Evolutionary conservation across 2,329 filamentous ascomycete species (phyloP), one percentile per base, ranked within the genome.

Genomic region (Mariannaea sp.): DNA sequence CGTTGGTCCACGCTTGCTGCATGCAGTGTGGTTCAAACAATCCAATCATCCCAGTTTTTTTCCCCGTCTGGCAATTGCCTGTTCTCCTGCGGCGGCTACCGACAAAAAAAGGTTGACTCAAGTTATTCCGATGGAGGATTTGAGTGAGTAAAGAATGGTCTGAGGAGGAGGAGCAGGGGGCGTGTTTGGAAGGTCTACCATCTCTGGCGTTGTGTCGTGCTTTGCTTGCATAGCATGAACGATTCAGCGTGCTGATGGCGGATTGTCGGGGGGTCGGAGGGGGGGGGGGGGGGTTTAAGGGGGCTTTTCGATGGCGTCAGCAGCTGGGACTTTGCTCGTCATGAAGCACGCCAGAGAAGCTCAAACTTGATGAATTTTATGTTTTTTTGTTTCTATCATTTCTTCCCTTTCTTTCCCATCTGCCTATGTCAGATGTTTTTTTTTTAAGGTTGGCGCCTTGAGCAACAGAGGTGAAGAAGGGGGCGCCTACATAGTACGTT

Each of bases 241-340:
- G 46, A 42, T 49, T 40, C 24, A 48, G 17, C 35, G 38, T 32
- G 17, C 45, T 33, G 49, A 63, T 64, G 61, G 61, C 46, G 59
- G 41, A 61, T 64, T 59, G 49, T 40, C n/a, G 42, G 42, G 24
- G 36, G 44, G 44, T 35, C 44, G 29, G 27, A 5, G 5, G 22
- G 5, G 22, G 33, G 26, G 24, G n/a, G 8, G 16, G n/a, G 24
- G n/a, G 13, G 33, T 38, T 29, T 12, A 12, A 6, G 29, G 50
- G 35, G 27, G 24, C 6, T 26, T 54, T 22, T 26, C 27, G 26
- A 61, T 65, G 60, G 56, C 62, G 62, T 65, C 57, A 64, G 59
- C 49, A 45, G 45, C 47, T 24, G 22, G 42, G 56, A 43, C 19
- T 32, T 52, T 49, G 49, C 58, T 63, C 61, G 59, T 51, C 49